Evolutionary conservation across 805 yeast species (phyloP), one percentile per base, ranked within the genome.

Genomic region (Tetrapisispora iriomotensis): DNA sequence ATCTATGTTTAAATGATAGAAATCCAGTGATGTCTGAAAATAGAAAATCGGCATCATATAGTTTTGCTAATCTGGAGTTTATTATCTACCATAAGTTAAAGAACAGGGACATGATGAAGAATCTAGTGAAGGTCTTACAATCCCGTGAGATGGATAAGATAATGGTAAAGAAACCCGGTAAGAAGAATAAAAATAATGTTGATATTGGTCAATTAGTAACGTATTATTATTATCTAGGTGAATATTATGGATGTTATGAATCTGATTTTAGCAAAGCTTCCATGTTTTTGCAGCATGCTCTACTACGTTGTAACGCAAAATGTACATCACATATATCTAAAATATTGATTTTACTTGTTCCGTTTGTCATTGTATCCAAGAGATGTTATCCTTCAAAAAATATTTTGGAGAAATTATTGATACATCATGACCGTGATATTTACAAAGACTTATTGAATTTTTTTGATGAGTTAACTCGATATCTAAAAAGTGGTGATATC

Each of bases 1-100:
- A 81, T 42, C 54, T 82, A 4, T 83, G 94, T 45, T 65, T 87
- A 32, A 83, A 82, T 45, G 96, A 87, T 58, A 71, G 88, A 42
- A 77, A 76, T 44, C 71, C 74, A n/a, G 72, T 71, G 21, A 35
- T 58, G 17, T 37, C 34, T 0, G 49, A 50, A 12, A 74, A 80
- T 44, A 81, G 82, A 53, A 70, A 79, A 50, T 59, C 61, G 45
- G 82, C 79, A 36, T 77, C 82, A 15, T 83, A 79, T 59, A 78
- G 73, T 58, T 80, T 85, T 55, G 72, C 82, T 15, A 78, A 79
- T 29, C 71, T 77, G 39, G 71, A 86, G 42, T 76, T 85, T 57
- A 75, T 74, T 48, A 68, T 82, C 19, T 86, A 84, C 60, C 77
- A 79, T 64, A 68, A 68, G 48, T 63, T 85, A 46, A 68, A 72